Base-by-base conservation (phyloP, 768 basidiomycete species). In the Asterophora parasitica region DNA sequence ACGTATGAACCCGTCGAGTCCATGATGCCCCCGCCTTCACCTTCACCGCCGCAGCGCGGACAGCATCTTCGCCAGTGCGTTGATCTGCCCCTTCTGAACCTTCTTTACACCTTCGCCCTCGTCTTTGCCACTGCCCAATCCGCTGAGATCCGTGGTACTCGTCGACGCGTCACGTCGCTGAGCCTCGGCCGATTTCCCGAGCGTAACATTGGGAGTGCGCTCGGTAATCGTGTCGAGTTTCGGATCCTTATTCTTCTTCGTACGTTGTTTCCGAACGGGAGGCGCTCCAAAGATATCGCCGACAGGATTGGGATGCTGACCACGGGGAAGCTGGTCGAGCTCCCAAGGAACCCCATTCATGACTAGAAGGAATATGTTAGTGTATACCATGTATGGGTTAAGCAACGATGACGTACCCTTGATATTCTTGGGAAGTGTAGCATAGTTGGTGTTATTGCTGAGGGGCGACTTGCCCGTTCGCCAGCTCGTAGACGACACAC, bases 81-180 rank as follows among this genome's bases (percentile, higher is more conserved):
- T 83, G 69, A 92, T 92, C 73, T 93, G 92, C 40, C 85, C 88
- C 67, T 85, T 92, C 72, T 90, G 84, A 60, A 88, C 85, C 70
- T 87, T 91, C 76, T 88, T 78, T 41, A 69, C 68, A 41, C 74
- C 72, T 28, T 77, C 75, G 48, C 68, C 62, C 16, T 71, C 74
- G 46, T 76, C 78, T 43, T 72, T 73, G 38, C 65, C 65, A 51
- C 54, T 58, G 33, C 55, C 50, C 10, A 51, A 47, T 42, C 72
- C 72, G 40, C 68, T 67, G 11, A 88, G 77, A 60, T 89, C 88
- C 31, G 83, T 84, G 43, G 83, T 86, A 58, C 86, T 88, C 44
- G 83, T 85, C 52, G 81, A 75, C 17, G 85, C 86, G 62, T 89
- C 87, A 56, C 63, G 71, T 44, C 77, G 71, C 55, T 71, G 67